Conservation (phyloP, 352 stramenopile species). For the Phytophthora idaei region DNA sequence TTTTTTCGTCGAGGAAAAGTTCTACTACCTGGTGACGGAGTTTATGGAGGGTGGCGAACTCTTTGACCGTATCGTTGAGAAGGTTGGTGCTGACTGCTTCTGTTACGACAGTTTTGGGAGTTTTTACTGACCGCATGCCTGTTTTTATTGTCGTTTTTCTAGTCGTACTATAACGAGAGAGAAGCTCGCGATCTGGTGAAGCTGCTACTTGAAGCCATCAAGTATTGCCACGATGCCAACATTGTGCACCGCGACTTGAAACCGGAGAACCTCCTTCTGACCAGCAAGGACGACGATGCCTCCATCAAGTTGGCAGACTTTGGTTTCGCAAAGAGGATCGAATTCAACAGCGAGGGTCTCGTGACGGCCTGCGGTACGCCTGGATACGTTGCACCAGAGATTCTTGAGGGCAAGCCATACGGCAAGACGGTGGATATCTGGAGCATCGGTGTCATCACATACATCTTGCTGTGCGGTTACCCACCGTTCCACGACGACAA, state of each 20-base stretch:
- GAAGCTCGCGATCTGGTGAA: conserved; percentile 88
- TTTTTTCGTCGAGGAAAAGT: conserved; percentile 93
- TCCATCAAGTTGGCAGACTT: conserved; percentile 90
- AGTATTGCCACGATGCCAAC: conserved; percentile 88
- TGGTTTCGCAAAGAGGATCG: conserved; percentile 86
- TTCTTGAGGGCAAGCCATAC: conserved; percentile 79
- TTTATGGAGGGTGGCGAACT: conserved; percentile 94
- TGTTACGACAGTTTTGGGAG: neutral
- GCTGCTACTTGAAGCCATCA: conserved; percentile 85
- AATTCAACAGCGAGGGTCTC: conserved; percentile 72
- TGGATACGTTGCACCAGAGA: conserved; percentile 86
- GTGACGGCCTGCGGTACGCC: conserved; percentile 83
- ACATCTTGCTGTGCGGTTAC: conserved; percentile 87
- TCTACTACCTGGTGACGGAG: conserved; percentile 99
- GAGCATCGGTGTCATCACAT: conserved; percentile 92
- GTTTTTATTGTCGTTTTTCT: conserved; percentile 5
- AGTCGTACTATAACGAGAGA: conserved; percentile 91
- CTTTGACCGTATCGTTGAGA: conserved; percentile 88
- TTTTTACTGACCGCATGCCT: conserved; percentile 10
- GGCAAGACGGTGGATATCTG: conserved; percentile 88
- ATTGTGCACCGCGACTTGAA: conserved; percentile 88
- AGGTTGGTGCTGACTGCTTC: conserved; percentile 44
- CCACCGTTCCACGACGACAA: conserved; percentile 93
- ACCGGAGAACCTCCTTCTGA: conserved; percentile 84
- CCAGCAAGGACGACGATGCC: conserved; percentile 80